phyloP scores from a whole-genome alignment of 257 asterid species.

The Nicotiana attenuata region DNA sequence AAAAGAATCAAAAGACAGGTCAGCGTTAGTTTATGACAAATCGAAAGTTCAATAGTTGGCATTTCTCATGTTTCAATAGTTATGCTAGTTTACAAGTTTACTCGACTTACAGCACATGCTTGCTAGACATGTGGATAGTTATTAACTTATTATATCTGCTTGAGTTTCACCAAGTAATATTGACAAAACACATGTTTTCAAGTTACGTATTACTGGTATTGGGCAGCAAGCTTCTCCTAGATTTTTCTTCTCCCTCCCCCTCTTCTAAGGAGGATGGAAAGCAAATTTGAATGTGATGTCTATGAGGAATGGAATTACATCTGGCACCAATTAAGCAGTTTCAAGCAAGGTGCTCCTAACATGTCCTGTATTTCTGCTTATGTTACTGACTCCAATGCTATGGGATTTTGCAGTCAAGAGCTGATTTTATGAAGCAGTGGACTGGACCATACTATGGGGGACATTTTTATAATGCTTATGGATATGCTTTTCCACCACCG shows the following conservation, averaged over 20 bases:
- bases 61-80: not conserved
- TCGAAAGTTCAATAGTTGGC: not conserved
- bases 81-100: not conserved
- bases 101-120: not conserved
- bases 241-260: not conserved
- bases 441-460: conserved; percentile 73
- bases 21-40: not conserved
- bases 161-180: not conserved
- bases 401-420: conserved; percentile 46
- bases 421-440: conserved; percentile 68
- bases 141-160: not conserved
- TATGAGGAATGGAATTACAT: not conserved
- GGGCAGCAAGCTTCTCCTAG: not conserved
- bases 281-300: not conserved
- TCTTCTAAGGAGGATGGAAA: not conserved
- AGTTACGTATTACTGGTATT: not conserved
- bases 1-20: not conserved
- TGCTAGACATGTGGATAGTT: not conserved
- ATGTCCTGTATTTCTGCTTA: not conserved
- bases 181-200: not conserved
- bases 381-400: not conserved
- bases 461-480: conserved; percentile 64
- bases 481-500: conserved; percentile 58
- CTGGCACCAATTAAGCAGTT: not conserved
- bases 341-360: not conserved